These are phyloP conservation scores for Populus hybrid DNA, from an alignment of 441 rosid species.

Conservation along the genomic window DNA sequence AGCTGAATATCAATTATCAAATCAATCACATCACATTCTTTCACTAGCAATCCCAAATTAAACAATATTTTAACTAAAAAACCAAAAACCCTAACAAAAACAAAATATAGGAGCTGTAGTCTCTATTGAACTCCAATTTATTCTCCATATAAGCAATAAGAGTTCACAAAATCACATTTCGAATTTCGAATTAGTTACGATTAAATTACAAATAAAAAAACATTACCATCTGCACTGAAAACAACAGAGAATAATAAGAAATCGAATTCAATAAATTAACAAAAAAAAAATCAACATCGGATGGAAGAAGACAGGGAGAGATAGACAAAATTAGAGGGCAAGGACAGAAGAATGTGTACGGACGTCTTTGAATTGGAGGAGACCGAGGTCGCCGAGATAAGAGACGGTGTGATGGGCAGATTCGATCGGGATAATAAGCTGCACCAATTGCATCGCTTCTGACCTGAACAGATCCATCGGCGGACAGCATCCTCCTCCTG, in stretches of 20 bases:
- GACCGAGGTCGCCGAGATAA: conserved; percentile 84
- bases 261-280: not conserved
- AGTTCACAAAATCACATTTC: not conserved
- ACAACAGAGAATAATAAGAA: not conserved
- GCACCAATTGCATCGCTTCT: conserved; percentile 86
- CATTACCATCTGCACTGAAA: not conserved
- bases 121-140: not conserved
- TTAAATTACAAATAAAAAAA: not conserved
- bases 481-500: conserved; percentile 65
- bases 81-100: not conserved
- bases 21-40: too few species aligned
- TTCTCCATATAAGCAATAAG: not conserved
- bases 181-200: not conserved
- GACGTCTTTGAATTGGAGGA: conserved; percentile 89
- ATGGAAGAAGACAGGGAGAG: not conserved
- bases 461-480: conserved; percentile 90
- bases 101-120: not conserved
- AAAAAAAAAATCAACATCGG: not conserved
- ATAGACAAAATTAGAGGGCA: not conserved
- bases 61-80: not conserved
- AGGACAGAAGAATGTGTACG: conserved; percentile 29
- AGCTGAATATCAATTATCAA: not conserved
- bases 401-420: conserved; percentile 81
- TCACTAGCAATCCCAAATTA: not conserved
- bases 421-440: conserved; percentile 80